These are phyloP conservation scores for Esteya vermicola DNA, from an alignment of 2,329 filamentous ascomycete genomes.

Conservation along the genomic window DNA sequence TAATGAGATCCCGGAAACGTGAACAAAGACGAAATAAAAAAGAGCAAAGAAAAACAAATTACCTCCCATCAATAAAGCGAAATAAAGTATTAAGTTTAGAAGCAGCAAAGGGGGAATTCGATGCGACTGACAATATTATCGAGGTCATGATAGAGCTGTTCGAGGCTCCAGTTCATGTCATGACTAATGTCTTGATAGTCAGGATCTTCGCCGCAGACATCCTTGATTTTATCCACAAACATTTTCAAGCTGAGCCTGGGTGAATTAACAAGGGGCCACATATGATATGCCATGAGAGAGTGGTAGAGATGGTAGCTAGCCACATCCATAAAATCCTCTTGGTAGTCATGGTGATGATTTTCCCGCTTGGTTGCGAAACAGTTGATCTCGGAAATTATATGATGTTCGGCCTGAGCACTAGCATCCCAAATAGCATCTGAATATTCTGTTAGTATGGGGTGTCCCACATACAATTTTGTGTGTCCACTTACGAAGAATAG, in stretches of 20 bases:
- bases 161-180: background rate
- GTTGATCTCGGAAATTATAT: too few species aligned
- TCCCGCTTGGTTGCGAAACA: too few species aligned
- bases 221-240: background rate
- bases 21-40: too few species aligned
- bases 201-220: background rate
- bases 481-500: background rate
- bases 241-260: background rate
- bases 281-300: background rate
- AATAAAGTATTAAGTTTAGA: too few species aligned
- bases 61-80: background rate
- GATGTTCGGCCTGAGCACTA: too few species aligned
- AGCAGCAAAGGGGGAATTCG: background rate
- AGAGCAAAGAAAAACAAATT: too few species aligned
- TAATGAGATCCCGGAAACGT: too few species aligned
- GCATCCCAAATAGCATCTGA: too few species aligned
- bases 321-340: background rate
- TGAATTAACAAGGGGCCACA: background rate
- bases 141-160: background rate
- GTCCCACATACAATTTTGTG: background rate
- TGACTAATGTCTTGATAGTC: background rate
- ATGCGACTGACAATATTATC: background rate
- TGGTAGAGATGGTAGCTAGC: background rate
- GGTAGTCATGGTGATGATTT: too few species aligned
- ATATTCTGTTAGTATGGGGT: too few species aligned